Base-by-base conservation (phyloP, 2,329 filamentous ascomycete genomes). In the Epicoccum sorghinum region DNA sequence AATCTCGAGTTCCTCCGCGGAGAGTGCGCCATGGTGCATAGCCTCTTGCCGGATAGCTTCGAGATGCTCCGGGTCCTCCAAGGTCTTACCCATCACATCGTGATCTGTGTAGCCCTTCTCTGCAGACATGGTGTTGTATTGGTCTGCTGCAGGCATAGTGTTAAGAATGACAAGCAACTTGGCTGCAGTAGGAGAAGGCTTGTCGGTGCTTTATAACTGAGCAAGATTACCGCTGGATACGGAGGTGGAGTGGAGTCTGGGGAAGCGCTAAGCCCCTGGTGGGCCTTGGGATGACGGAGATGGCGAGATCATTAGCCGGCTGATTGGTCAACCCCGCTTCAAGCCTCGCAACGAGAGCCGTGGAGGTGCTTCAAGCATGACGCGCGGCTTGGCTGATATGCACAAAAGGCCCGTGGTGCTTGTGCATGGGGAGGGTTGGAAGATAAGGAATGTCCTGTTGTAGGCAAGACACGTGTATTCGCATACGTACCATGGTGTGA, bases 1-100 rank as follows among this genome's bases (percentile, higher is more conserved):
- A 9, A 78, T 59, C 12, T 53, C 50, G 39, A 62, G 44, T 43
- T 68, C 66, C 33, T 66, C 63, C 3, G 55, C 54, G 2, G 56
- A 57, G 8, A 68, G 48, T 25, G 55, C 36, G 13, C 57, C 59
- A 60, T 64, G 62, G 32, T 62, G 61, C 10, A 58, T 7, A 6
- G 49, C 38, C 33, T 61, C 60, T 18, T 55, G 38, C 10, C 51
- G 59, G 18, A 37, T 54, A 12, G 47, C 44, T 36, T 59, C 59
- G 4, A 50, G 14, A 45, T 65, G 64, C 43, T 60, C 55, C 4
- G 48, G 54, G 52, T 59, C 43, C 18, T 50, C 38, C n/a, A 50
- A 29, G 5, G 13, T 23, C 2, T 10, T 18, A 9, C 52, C 46
- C 30, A 47, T 40, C 36, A 50, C 27, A 29, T 50, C 46, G 32